Conservation (phyloP, 768 basidiomycete species). For the Mycena vitilis region DNA sequence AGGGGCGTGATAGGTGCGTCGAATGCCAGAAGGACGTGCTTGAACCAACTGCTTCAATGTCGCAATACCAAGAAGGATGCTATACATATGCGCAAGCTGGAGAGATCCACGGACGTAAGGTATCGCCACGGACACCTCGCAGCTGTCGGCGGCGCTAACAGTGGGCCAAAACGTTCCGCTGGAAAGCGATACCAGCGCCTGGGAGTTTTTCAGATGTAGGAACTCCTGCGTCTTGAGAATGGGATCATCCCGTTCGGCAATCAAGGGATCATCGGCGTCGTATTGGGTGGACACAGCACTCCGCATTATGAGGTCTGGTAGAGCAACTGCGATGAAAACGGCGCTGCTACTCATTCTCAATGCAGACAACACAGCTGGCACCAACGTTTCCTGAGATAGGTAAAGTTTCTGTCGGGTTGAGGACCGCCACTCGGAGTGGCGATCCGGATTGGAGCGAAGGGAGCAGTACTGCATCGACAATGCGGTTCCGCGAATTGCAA, state of each 20-base stretch:
- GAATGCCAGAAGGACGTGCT: slow-evolving; percentile 32
- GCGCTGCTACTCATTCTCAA: slow-evolving; percentile 48
- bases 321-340: slow-evolving; percentile 55
- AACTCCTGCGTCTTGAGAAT: slow-evolving; percentile 56
- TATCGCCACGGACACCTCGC: slow-evolving; percentile 60
- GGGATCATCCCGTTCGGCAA: slow-evolving; percentile 65
- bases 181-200: slow-evolving; percentile 28
- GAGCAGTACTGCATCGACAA: slow-evolving; percentile 68
- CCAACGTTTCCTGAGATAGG: slow-evolving; percentile 66
- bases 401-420: slow-evolving; percentile 65
- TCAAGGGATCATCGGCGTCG: slow-evolving; percentile 73
- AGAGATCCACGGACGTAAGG: slow-evolving; percentile 65
- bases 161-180: slow-evolving; percentile 34
- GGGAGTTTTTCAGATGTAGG: slow-evolving; percentile 47
- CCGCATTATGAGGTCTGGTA: slow-evolving; percentile 65
- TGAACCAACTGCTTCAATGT: slow-evolving; percentile 57
- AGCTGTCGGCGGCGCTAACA: slow-evolving; percentile 51
- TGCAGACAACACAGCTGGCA: slow-evolving; percentile 51
- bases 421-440: slow-evolving; percentile 51
- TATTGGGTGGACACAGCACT: slow-evolving; percentile 75
- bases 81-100: slow-evolving; percentile 77
- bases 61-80: slow-evolving; percentile 69
- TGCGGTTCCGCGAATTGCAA: slow-evolving; percentile 65
- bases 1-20: slow-evolving; percentile 35
- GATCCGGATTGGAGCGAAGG: slow-evolving; percentile 53